phyloP scores from a whole-genome alignment of 139 green algal species.

The Asterochloris erici region DNA sequence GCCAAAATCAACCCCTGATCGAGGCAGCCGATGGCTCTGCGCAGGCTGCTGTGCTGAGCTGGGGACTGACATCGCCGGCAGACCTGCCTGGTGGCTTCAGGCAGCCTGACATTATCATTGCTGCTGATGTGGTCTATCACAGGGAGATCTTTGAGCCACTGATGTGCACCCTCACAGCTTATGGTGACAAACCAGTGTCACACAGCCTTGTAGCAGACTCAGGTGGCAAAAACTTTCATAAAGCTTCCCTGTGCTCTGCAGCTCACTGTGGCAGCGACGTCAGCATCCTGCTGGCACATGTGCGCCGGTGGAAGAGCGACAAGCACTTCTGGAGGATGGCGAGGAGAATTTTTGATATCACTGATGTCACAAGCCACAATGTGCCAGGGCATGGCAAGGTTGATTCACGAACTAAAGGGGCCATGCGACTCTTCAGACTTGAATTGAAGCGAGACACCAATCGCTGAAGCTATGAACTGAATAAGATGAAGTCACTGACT shows the following conservation, averaged over 20 bases:
- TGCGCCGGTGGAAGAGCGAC: constrained; percentile 28
- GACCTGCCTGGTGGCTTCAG: constrained; percentile 11
- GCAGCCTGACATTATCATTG: constrained; percentile 32
- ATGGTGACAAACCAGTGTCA: constrained; percentile 5
- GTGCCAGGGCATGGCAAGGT: not conserved
- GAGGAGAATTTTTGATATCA: constrained; percentile 5
- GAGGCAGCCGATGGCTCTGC: constrained; percentile 9
- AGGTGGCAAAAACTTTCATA: too few relatives aligned
- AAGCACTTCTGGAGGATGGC: constrained; percentile 14
- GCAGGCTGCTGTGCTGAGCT: constrained; percentile 15
- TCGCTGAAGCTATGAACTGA: not conserved
- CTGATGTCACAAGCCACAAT: constrained; percentile 12
- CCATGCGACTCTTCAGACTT: constrained; percentile 1
- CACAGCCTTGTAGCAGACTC: not conserved
- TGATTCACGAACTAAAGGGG: constrained; percentile 6
- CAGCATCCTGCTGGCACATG: constrained; percentile 14
- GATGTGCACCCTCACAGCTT: constrained; percentile 10
- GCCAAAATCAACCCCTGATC: not conserved
- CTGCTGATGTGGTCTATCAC: constrained; percentile 40
- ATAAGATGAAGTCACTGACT: not conserved
- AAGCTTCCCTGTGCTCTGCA: not conserved
- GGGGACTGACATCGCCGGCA: constrained; percentile 19
- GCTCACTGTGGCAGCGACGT: not conserved
- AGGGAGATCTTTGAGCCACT: constrained; percentile 27
- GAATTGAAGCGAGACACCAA: not conserved